Evolutionary conservation across 2,329 filamentous ascomycete species (phyloP), one percentile per base, ranked within the genome.

Genomic region (Stachybotrys echinatus): DNA sequence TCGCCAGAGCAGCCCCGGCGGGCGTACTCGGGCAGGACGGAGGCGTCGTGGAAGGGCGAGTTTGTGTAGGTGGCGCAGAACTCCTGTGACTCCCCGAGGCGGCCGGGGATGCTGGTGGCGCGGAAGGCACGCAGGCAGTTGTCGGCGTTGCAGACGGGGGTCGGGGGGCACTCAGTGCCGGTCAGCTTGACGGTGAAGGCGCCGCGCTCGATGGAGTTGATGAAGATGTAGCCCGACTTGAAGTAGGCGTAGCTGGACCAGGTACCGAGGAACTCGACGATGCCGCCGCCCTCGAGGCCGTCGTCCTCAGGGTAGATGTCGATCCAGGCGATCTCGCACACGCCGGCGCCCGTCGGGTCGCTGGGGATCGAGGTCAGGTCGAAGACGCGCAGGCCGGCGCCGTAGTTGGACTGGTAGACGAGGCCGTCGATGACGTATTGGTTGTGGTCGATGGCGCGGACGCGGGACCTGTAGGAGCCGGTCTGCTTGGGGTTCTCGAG

Each of bases 231-330:
- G 19, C 44, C 44, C 7, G 23, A 34, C 23, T 34, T 34, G 27
- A 46, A 46, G 21, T 23, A 45, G 23, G 44, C 27, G 27, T 46
- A 46, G 17, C n/a, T 20, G 27, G 22, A 31, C 44, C 44, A 46
- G 23, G 44, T 46, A 7, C 44, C 44, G 27, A 46, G 27, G 44
- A 34, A 34, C 44, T 37, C n/a, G 44, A 46, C 20, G 10, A 21
- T 23, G 27, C 44, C 44, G n/a, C 44, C 44, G 27, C 44, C 44
- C 12, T 34, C 23, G 19, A 34, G 18, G 17, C 48, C 52, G 53
- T 77, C 72, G 56, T 77, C 73, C 53, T 74, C 71, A 8, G 74
- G 74, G 58, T 72, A 66, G 57, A 72, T 64, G 56, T 78, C 73
- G 58, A 77, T 75, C 64, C 66, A 75, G 3, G 65, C 74, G 10